Evolutionary conservation across 164 flowering plant genomes (phyloP).

Genomic region (Aristolochia californica): DNA sequence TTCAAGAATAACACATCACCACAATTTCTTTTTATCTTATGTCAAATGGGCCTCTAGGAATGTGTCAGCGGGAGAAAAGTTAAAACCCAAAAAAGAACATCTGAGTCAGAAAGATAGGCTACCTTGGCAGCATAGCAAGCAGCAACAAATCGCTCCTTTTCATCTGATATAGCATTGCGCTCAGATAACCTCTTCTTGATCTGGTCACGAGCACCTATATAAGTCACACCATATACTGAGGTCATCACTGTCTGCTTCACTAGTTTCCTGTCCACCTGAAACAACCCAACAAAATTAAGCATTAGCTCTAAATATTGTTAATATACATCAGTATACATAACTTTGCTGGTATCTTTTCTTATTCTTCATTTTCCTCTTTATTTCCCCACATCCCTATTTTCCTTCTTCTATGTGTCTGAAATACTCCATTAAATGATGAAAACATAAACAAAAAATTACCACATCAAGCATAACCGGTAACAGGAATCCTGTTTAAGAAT

Average conservation of each 20-base stretch:
- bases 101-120: conserved; percentile 13
- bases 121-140: conserved; percentile 93
- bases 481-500: too few relatives aligned
- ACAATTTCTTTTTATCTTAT: too few relatives aligned
- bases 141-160: conserved; percentile 48
- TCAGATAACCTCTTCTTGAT: conserved; percentile 80
- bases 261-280: conserved; percentile 79
- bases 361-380: background rate
- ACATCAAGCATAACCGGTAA: too few relatives aligned
- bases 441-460: too few relatives aligned
- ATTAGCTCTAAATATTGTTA: background rate
- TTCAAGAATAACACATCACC: conserved; percentile 3
- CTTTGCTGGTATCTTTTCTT: background rate
- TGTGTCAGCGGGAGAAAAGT: too few relatives aligned
- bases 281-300: background rate
- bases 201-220: conserved; percentile 92
- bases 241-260: conserved; percentile 99
- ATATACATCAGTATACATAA: background rate
- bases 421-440: too few relatives aligned
- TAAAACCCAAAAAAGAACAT: background rate
- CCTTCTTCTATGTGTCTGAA: too few relatives aligned
- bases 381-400: too few relatives aligned
- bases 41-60: too few relatives aligned
- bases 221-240: conserved; percentile 98
- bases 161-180: conserved; percentile 53